Evolutionary conservation across 257 asterid genomes (phyloP).

Genomic region (Ilex asprella): DNA sequence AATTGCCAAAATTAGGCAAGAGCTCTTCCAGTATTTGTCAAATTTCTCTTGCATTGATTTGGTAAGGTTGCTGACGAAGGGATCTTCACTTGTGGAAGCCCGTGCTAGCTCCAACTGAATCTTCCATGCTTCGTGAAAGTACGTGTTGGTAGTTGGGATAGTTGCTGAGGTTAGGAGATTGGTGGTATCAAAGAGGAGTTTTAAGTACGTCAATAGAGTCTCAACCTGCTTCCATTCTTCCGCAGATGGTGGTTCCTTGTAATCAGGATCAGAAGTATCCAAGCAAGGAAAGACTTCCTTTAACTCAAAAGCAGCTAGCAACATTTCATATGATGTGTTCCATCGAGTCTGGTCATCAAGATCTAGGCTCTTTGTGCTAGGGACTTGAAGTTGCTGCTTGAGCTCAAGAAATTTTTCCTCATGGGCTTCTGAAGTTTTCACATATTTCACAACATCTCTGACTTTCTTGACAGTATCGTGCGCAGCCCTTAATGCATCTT

Average conservation of each 20-base stretch:
- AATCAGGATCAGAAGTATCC: neutral
- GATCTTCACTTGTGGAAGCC: neutral
- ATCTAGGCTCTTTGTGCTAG: neutral
- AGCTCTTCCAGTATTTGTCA: neutral
- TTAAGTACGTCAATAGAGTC: neutral
- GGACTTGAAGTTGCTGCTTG: neutral
- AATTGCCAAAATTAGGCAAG: neutral
- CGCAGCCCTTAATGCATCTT: neutral
- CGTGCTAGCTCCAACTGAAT: neutral
- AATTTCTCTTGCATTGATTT: neutral
- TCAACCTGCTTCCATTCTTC: neutral
- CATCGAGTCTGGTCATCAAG: neutral
- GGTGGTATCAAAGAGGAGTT: neutral
- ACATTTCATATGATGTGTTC: neutral
- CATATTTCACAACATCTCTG: neutral
- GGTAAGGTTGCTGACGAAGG: neutral
- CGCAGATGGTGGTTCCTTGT: neutral
- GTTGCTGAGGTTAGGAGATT: neutral
- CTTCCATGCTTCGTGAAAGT: neutral
- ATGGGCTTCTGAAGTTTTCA: neutral
- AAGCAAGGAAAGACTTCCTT: conserved; percentile 1
- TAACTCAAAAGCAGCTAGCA: neutral
- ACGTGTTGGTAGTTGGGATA: neutral
- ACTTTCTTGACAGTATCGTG: neutral
- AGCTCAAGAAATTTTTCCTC: neutral